A percentile compares a stretch with the other conserved stretches of the same genome.
Evolutionary conservation across 2,329 filamentous ascomycete species (phyloP).

Genomic region (Alternaria triticina): DNA sequence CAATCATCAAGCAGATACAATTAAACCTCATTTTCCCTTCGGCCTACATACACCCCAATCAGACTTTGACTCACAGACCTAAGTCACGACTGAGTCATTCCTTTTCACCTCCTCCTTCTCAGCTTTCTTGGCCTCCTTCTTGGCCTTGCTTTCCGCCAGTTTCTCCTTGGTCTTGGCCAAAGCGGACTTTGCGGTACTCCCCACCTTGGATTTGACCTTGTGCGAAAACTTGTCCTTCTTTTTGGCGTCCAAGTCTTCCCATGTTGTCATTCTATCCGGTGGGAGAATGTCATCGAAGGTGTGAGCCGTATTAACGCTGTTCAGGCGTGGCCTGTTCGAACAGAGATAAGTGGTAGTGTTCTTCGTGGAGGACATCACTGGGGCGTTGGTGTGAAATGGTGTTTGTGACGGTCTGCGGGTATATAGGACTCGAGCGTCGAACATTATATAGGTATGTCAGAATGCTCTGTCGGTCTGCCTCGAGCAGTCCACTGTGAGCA

Average conservation of each 20-base stretch:
- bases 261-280: not conserved
- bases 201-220: not conserved
- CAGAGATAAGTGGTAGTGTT: not conserved
- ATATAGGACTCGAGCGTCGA: not conserved
- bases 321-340: not conserved
- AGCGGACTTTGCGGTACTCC: not conserved
- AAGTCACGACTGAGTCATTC: no score
- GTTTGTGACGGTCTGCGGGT: not conserved
- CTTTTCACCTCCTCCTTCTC: not conserved
- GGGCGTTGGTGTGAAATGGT: not conserved
- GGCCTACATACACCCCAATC: no score
- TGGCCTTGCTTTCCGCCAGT: not conserved
- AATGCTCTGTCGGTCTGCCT: not conserved
- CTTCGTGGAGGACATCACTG: not conserved
- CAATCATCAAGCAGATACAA: no score
- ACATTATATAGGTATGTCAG: not conserved
- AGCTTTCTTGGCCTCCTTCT: not conserved
- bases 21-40: no score
- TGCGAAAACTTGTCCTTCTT: not conserved
- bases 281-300: not conserved
- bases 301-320: not conserved
- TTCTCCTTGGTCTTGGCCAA: not conserved
- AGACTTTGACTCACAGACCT: no score
- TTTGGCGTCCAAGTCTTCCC: not conserved
- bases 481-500: not conserved